phyloP scores from a whole-genome alignment of 495 filamentous ascomycete species.

The Sabuloglossum arenarium region DNA sequence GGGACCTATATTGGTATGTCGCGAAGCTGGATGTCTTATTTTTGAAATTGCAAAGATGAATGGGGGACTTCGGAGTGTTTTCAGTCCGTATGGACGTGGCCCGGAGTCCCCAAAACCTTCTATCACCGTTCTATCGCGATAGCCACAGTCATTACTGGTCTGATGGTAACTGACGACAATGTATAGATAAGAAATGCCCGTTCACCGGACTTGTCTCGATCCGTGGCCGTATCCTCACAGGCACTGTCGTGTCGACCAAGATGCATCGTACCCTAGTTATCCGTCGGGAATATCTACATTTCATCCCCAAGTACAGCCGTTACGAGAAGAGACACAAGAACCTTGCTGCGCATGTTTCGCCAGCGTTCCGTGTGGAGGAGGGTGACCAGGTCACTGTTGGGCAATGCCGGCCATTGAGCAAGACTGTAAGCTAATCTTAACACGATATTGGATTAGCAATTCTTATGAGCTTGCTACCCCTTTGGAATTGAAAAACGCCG shows the following conservation, averaged over 20 bases:
- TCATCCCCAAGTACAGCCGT: slow-evolving; percentile 94
- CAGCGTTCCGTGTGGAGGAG: slow-evolving; percentile 98
- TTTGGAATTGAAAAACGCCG: not conserved
- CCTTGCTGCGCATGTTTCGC: slow-evolving; percentile 92
- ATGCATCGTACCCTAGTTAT: slow-evolving; percentile 99
- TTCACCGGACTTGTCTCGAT: slow-evolving; percentile 96
- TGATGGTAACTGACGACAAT: slow-evolving; percentile 9
- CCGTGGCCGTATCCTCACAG: slow-evolving; percentile 98
- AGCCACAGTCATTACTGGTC: not conserved
- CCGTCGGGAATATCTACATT: slow-evolving; percentile 99
- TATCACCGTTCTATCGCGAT: not conserved
- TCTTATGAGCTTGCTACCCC: too few species aligned
- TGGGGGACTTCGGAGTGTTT: not conserved
- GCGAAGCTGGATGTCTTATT: not conserved
- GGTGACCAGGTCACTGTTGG: slow-evolving; percentile 98
- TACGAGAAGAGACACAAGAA: slow-evolving; percentile 99
- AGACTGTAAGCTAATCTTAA: slow-evolving; percentile 55
- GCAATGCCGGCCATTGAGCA: slow-evolving; percentile 94
- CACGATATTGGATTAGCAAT: not conserved
- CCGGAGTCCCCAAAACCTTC: not conserved
- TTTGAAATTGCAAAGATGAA: not conserved
- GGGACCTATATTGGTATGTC: slow-evolving; percentile 95
- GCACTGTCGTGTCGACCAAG: slow-evolving; percentile 97
- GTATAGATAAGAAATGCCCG: slow-evolving; percentile 98
- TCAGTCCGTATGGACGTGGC: not conserved